These are phyloP conservation scores for Colletotrichum scovillei DNA, from an alignment of 2,329 filamentous ascomycete genomes.

Conservation along the genomic window DNA sequence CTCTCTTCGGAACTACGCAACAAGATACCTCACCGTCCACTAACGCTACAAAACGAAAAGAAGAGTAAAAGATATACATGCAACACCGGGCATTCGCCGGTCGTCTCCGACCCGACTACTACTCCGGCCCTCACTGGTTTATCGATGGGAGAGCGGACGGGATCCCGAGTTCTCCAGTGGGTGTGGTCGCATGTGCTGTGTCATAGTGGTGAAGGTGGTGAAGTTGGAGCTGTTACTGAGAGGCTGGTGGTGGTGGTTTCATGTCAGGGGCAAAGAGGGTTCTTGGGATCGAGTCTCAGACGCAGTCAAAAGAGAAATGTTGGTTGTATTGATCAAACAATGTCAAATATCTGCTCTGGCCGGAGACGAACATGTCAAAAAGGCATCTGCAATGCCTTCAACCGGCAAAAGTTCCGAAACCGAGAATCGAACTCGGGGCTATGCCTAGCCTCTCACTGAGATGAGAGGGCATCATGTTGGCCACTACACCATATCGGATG, in stretches of 20 bases:
- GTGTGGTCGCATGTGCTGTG: neutral
- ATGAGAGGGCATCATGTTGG: constrained; percentile 33
- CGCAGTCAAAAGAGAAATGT: too few relatives aligned
- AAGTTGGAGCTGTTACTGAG: neutral
- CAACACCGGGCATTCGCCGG: constrained; percentile 1
- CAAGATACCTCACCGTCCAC: neutral
- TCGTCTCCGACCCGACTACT: constrained; percentile 10
- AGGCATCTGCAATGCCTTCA: fast-evolving
- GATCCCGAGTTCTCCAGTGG: constrained; percentile 12
- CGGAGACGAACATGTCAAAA: neutral
- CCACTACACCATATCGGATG: constrained; percentile 33
- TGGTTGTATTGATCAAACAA: neutral
- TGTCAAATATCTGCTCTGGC: neutral
- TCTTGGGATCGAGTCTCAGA: too few relatives aligned
- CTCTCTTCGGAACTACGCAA: neutral
- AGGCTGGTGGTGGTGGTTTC: neutral
- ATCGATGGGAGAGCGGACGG: constrained; percentile 11
- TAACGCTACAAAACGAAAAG: neutral
- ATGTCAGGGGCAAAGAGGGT: too few relatives aligned
- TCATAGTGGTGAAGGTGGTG: neutral
- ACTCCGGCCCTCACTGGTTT: constrained; percentile 11
- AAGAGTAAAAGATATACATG: neutral
- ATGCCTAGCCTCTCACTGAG: constrained; percentile 16
- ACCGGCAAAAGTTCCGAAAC: constrained; percentile 23
- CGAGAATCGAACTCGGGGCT: constrained; percentile 34